Evolutionary conservation across 139 green algal genomes (phyloP), one percentile per base, ranked within the genome.

Genomic region (Chlorella sorokiniana): DNA sequence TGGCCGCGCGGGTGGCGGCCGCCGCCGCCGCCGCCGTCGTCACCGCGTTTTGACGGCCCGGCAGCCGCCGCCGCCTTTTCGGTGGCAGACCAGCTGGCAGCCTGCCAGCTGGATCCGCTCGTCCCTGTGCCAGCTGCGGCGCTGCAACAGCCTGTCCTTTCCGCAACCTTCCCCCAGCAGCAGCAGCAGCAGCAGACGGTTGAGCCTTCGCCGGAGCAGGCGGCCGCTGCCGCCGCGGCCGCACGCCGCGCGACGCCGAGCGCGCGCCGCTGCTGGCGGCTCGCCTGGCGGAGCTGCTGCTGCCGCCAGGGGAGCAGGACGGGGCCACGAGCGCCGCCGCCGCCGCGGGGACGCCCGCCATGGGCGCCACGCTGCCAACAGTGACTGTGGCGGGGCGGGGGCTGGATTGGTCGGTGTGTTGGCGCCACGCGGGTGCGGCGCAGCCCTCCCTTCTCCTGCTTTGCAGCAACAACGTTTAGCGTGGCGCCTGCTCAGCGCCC

Each of bases 391-490:
- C 25, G 0, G 79, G 52, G 0, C 72, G 10, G 20, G 69, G 79
- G 9, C 69, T 90, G 59, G 90, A 95, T 63, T 65, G 52, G 11
- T 70, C 87, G 63, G 71, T 69, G 5, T n/a, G 76, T 54, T 93
- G 87, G 88, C 64, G 83, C 11, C 88, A 85, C 76, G 78, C 82
- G 31, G 85, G 85, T 87, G 37, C 2, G 77, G 59, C 59, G 25
- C 22, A 11, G 20, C 7, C 59, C 59, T 65, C 25, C 20, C 7
- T n/a, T 65, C 25, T n/a, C 22, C 25, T 65, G 59, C 22, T 31
- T 31, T 31, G 22, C 25, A 37, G 22, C 59, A 37, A 7, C 22
- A 65, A 37, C 59, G 11, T 65, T 7, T 31, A 11, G 59, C 59
- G 25, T n/a, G n/a, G n/a, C n/a, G n/a, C n/a, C n/a, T n/a, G n/a